phyloP scores from a whole-genome alignment of 345 rosid species.

The Mangifera indica region DNA sequence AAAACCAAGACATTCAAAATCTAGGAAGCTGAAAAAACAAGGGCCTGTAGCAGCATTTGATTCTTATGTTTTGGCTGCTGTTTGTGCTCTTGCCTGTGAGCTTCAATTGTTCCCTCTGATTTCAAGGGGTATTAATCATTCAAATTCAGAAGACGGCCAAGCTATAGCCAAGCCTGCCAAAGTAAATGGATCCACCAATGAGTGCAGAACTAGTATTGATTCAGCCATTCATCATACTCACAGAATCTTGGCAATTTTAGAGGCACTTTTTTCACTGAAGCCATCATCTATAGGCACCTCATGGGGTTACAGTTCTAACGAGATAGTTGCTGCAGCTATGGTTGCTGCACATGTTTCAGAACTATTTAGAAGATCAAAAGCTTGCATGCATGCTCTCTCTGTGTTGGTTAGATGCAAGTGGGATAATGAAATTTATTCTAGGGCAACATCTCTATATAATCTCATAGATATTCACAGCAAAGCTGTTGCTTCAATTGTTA shows the following conservation, averaged over 20 bases:
- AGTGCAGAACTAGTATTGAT: conserved; percentile 56
- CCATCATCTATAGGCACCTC: conserved; percentile 92
- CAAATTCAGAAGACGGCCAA: conserved; percentile 35
- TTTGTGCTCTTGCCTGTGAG: conserved; percentile 96
- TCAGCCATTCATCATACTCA: conserved; percentile 86
- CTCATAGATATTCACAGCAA: conserved; percentile 95
- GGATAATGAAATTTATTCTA: conserved; percentile 73
- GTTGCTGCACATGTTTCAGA: conserved; percentile 98
- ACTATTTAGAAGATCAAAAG: conserved; percentile 83
- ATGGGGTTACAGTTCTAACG: conserved; percentile 92
- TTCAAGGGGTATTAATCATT: conserved; percentile 52
- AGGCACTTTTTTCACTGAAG: conserved; percentile 90
- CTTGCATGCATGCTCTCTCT: conserved; percentile 82
- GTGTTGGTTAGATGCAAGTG: conserved; percentile 87
- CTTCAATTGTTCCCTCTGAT: conserved; percentile 83
- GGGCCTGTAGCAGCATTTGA: conserved; percentile 98
- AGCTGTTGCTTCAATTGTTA: conserved; percentile 86
- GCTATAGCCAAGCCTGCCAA: conserved; percentile 48
- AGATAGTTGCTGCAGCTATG: conserved; percentile 99
- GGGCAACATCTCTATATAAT: conserved; percentile 86
- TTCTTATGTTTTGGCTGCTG: conserved; percentile 93
- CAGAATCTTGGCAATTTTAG: conserved; percentile 82
- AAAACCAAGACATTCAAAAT: conserved; percentile 39
- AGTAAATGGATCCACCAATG: conserved; percentile 56
- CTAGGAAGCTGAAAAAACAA: conserved; percentile 60